Evolutionary conservation across 495 filamentous ascomycete species (phyloP).

Genomic region (Hypoxylon rickii): DNA sequence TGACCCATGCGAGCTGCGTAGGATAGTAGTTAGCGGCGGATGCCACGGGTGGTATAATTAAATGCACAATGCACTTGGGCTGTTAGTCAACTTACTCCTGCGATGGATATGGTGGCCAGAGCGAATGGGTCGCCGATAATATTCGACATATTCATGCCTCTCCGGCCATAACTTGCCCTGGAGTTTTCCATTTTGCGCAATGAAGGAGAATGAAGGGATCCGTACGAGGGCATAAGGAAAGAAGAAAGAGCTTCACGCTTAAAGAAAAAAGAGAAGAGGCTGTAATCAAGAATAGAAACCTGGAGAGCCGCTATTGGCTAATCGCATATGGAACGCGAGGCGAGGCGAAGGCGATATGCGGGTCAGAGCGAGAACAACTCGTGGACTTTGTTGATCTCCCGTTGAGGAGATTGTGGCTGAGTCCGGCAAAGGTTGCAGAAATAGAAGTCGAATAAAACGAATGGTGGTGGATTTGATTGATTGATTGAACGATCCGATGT

Average conservation of each 20-base stretch:
- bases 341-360: slow-evolving; percentile 8
- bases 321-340: slow-evolving; percentile 19
- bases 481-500: no score
- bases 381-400: slow-evolving; percentile 22
- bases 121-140: slow-evolving; percentile 97
- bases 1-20: slow-evolving; percentile 87
- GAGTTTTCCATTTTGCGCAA: slow-evolving; percentile 79
- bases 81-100: slow-evolving; percentile 65
- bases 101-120: slow-evolving; percentile 89
- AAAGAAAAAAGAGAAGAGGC: neutral
- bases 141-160: slow-evolving; percentile 76
- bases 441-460: slow-evolving; percentile 3
- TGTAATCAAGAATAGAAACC: slow-evolving; percentile 26
- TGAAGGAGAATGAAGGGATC: slow-evolving; percentile 73
- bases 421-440: slow-evolving; percentile 12
- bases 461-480: neutral
- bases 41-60: no score
- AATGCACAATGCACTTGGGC: no score
- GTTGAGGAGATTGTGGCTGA: slow-evolving; percentile 31
- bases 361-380: slow-evolving; percentile 1
- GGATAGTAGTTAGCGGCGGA: slow-evolving; percentile 37
- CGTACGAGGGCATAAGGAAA: slow-evolving; percentile 72
- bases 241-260: slow-evolving; percentile 23
- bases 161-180: slow-evolving; percentile 59
- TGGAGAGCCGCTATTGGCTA: slow-evolving; percentile 16